These are phyloP conservation scores for Persicaria tinctoria DNA, from an alignment of 148 eudicot species.

Conservation along the genomic window DNA sequence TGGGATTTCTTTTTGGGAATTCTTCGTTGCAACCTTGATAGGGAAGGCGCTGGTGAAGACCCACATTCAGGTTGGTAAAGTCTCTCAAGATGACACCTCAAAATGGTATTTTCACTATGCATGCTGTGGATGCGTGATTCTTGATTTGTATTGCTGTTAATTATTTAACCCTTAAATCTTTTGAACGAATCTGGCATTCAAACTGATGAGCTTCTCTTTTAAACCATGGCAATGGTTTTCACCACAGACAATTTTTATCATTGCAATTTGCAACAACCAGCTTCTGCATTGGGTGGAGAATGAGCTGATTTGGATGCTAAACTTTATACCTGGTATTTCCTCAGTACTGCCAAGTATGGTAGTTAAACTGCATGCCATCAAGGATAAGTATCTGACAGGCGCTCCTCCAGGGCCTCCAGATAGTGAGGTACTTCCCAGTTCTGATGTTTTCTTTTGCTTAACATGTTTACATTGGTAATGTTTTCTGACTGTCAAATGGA, in stretches of 20 bases:
- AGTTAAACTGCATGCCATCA: slow-evolving; percentile 65
- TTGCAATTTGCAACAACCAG: slow-evolving; percentile 92
- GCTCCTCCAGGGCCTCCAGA: slow-evolving; percentile 51
- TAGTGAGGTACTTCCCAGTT: slow-evolving; percentile 38
- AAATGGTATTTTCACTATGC: neutral
- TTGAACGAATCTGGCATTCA: slow-evolving; percentile 1
- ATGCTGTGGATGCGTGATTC: neutral
- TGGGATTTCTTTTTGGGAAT: slow-evolving; percentile 93
- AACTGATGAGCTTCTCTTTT: slow-evolving; percentile 13
- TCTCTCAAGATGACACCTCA: neutral
- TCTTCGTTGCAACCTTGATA: slow-evolving; percentile 75
- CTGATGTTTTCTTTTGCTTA: neutral
- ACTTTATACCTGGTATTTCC: slow-evolving; percentile 68
- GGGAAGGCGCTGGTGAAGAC: slow-evolving; percentile 96
- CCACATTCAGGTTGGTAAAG: slow-evolving; percentile 72
- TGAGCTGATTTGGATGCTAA: slow-evolving; percentile 74
- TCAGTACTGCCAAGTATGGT: slow-evolving; percentile 51
- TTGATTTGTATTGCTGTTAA: neutral
- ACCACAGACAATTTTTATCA: slow-evolving; percentile 80
- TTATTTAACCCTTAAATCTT: neutral
- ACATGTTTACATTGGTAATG: neutral
- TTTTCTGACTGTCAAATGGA: neutral
- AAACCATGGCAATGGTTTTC: slow-evolving; percentile 2
- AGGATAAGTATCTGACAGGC: slow-evolving; percentile 72
- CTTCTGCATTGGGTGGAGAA: slow-evolving; percentile 93